phyloP scores from a whole-genome alignment of 108 stramenopile species.

The Fragilariopsis cylindrus region DNA sequence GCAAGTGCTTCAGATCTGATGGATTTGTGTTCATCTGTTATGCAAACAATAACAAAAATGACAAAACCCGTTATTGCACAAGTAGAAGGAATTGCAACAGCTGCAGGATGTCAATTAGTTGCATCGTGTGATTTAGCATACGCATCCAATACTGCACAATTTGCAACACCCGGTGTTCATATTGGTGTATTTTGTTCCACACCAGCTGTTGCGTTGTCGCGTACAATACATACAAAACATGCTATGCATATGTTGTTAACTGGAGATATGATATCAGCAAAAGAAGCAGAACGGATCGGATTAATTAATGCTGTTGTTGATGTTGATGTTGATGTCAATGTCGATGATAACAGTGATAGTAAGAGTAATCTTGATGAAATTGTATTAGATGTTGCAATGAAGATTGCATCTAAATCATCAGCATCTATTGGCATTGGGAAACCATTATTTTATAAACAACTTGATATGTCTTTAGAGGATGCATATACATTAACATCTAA shows the following conservation, averaged over 20 bases:
- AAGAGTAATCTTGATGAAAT: slow-evolving; percentile 36
- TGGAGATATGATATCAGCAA: slow-evolving; percentile 58
- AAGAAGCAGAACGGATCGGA: slow-evolving; percentile 47
- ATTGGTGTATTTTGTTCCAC: slow-evolving; percentile 79
- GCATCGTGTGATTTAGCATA: slow-evolving; percentile 75
- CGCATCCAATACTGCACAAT: slow-evolving; percentile 41
- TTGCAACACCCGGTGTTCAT: slow-evolving; percentile 75
- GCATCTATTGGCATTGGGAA: slow-evolving; percentile 57
- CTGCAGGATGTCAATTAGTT: slow-evolving; percentile 82
- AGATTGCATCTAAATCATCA: slow-evolving; percentile 52
- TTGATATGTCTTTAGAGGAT: slow-evolving; percentile 35
- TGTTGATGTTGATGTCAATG: slow-evolving; percentile 32
- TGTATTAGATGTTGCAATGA: slow-evolving; percentile 19
- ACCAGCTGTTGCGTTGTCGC: slow-evolving; percentile 65
- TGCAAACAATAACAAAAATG: slow-evolving; percentile 46
- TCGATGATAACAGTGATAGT: slow-evolving; percentile 25
- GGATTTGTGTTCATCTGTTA: slow-evolving; percentile 55
- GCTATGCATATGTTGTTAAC: slow-evolving; percentile 85
- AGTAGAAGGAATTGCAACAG: slow-evolving; percentile 75
- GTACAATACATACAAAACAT: slow-evolving; percentile 52
- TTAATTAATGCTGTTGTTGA: slow-evolving; percentile 53
- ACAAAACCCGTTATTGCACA: slow-evolving; percentile 65
- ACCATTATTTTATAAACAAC: slow-evolving; percentile 55
- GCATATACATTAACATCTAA: slow-evolving; percentile 62
- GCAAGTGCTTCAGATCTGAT: slow-evolving; percentile 40